Base-by-base conservation (phyloP, 495 filamentous ascomycete genomes). In the Penicillium cataractarum region DNA sequence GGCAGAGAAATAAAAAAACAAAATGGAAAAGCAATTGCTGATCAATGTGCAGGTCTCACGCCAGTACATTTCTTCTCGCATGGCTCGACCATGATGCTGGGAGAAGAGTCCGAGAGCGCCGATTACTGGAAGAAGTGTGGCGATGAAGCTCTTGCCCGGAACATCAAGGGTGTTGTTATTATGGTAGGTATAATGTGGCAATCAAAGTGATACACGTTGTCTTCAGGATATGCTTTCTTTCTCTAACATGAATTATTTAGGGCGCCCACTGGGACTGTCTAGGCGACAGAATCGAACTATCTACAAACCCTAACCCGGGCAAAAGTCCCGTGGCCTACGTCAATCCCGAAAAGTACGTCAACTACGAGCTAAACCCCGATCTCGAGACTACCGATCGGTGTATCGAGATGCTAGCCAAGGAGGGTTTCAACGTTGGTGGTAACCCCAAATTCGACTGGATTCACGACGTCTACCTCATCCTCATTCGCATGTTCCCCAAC, bases 51-150 rank as follows among this genome's bases (percentile, higher is more conserved):
- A 70, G 69, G 65, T 27, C 67, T 75, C 22, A 79, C 84, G 5
- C 86, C 86, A 2, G 86, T 87, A 6, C 85, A 87, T 64, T 85
- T 89, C 74, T 87, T 89, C 74, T 88, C 86, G 15, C 86, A 89
- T 80, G 86, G 86, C 71, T 86, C 84, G 39, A 87, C 85, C 27
- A 87, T 87, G 84, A 88, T 89, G 85, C 76, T 89, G 15, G 86
- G 85, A 44, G 86, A 87, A 60, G 79, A 86, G 60, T 83, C 80
- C 46, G 65, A 76, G 17, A 85, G 84, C 0, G 85, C 83, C 13
- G 76, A 78, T 7, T 87, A 87, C 68, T 89, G 86, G 86, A 84
- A 84, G 58, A 76, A 81, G 63, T 86, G 83, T 66, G 86, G 86
- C 6, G 83, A 86, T 58, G 83, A 83, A 58, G 86, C 85, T 0